A percentile compares a stretch with the other conserved stretches of the same genome.
These are phyloP conservation scores for Microsporum canis DNA, from an alignment of 2,329 filamentous ascomycete species.

Conservation along the genomic window DNA sequence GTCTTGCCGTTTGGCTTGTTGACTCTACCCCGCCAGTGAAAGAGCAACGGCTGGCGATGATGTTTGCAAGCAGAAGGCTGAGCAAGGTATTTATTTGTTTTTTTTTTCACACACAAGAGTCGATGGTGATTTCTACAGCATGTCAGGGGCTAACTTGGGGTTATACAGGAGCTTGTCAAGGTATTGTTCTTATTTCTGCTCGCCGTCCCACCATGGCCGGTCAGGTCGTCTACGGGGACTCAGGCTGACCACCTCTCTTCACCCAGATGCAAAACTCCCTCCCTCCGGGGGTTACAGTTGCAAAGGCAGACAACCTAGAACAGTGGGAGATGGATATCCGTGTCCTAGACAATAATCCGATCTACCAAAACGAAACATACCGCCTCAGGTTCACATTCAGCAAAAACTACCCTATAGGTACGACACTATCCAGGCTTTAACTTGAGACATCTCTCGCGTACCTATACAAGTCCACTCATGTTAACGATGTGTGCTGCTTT, in stretches of 20 bases:
- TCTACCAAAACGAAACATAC: conserved; percentile 72
- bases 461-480: neutral
- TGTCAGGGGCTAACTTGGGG: conserved; percentile 16
- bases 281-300: conserved; percentile 61
- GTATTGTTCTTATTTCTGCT: conserved; percentile 24
- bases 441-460: no score
- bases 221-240: neutral
- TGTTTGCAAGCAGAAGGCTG: conserved; percentile 42
- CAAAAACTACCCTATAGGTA: conserved; percentile 80
- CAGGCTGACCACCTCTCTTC: neutral
- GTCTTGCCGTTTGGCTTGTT: neutral
- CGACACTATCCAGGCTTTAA: conserved; percentile 10
- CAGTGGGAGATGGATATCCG: conserved; percentile 89
- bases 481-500: neutral
- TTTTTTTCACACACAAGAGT: no score
- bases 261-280: conserved; percentile 46
- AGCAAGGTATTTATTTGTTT: conserved; percentile 30
- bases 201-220: neutral
- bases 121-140: neutral
- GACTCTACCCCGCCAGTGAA: neutral
- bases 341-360: conserved; percentile 79
- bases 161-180: conserved; percentile 43
- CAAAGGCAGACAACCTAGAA: conserved; percentile 69
- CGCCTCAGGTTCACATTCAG: conserved; percentile 81
- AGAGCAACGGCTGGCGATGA: conserved; percentile 15